Evolutionary conservation across 495 filamentous ascomycete species (phyloP).

Genomic region (Aspergillus taichungensis): DNA sequence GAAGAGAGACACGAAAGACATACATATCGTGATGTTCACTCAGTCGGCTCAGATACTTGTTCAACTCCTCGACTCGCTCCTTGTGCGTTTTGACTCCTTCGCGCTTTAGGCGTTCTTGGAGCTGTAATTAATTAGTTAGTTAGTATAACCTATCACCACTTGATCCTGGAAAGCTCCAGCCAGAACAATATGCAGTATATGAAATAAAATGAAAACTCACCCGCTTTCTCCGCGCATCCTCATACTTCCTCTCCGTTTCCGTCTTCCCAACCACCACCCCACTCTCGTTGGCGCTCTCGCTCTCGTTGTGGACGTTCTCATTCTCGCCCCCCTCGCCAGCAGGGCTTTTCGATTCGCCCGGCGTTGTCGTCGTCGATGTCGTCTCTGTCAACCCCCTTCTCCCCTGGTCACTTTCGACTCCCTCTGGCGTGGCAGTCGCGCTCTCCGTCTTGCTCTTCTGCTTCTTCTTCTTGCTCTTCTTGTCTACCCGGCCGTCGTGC

Average conservation of each 20-base stretch:
- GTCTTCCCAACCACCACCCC: conserved; percentile 51
- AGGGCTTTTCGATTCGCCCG: neutral
- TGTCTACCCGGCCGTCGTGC: conserved; percentile 39
- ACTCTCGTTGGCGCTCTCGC: neutral
- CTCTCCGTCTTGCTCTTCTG: conserved; percentile 35
- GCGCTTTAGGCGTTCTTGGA: conserved; percentile 64
- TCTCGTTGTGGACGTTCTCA: neutral
- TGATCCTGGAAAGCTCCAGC: too few relatives aligned
- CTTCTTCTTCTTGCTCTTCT: conserved; percentile 58
- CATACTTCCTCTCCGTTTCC: conserved; percentile 71
- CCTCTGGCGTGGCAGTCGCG: neutral
- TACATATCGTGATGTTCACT: conserved; percentile 98
- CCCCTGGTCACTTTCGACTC: neutral
- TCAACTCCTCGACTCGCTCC: conserved; percentile 90
- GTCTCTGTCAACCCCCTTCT: neutral
- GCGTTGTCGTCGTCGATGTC: neutral
- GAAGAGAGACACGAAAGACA: conserved; percentile 39
- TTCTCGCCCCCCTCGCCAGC: conserved; percentile 4
- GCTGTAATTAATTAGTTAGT: conserved; percentile 5
- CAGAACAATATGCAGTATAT: neutral
- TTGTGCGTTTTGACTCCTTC: conserved; percentile 94
- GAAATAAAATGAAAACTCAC: conserved; percentile 41
- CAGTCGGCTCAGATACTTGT: conserved; percentile 81
- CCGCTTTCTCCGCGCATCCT: conserved; percentile 70
- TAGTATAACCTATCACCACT: too few relatives aligned